Evolutionary conservation across 2,329 filamentous ascomycete genomes (phyloP).

Genomic region (Aspergillus sp.): DNA sequence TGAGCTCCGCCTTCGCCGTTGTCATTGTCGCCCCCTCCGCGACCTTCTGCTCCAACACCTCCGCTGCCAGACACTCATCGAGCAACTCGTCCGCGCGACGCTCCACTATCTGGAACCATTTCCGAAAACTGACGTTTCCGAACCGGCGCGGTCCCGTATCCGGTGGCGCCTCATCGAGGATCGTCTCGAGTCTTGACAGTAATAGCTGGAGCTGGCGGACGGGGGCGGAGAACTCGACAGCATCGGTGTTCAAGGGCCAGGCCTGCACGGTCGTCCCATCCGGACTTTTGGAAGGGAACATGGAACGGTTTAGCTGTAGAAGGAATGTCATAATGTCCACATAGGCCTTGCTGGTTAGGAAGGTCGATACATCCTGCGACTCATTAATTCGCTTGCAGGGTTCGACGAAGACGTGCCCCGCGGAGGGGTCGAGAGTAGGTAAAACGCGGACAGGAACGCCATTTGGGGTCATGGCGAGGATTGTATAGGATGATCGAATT

Average conservation of each 20-base stretch:
- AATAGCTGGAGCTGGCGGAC: constrained; percentile 60
- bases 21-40: constrained; percentile 19
- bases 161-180: constrained; percentile 73
- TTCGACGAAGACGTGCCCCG: constrained; percentile 51
- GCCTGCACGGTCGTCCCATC: constrained; percentile 35
- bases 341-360: constrained; percentile 75
- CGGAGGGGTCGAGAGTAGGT: constrained; percentile 39
- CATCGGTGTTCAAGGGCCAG: constrained; percentile 40
- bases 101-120: constrained; percentile 66
- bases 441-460: constrained; percentile 29
- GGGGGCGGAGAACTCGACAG: constrained; percentile 45
- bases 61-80: constrained; percentile 46
- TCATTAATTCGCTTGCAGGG: constrained; percentile 81
- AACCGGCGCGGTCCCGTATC: constrained; percentile 81
- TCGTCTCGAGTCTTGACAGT: constrained; percentile 53
- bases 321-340: constrained; percentile 79
- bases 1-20: constrained; percentile 56
- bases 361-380: constrained; percentile 68
- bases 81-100: constrained; percentile 51
- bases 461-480: constrained; percentile 4
- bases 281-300: constrained; percentile 59
- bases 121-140: constrained; percentile 83
- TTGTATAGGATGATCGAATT: too few relatives aligned
- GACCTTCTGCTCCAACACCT: constrained; percentile 32
- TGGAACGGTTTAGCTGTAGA: constrained; percentile 77